Evolutionary conservation across 768 basidiomycete species (phyloP).

Genomic region (Suillus placidus): DNA sequence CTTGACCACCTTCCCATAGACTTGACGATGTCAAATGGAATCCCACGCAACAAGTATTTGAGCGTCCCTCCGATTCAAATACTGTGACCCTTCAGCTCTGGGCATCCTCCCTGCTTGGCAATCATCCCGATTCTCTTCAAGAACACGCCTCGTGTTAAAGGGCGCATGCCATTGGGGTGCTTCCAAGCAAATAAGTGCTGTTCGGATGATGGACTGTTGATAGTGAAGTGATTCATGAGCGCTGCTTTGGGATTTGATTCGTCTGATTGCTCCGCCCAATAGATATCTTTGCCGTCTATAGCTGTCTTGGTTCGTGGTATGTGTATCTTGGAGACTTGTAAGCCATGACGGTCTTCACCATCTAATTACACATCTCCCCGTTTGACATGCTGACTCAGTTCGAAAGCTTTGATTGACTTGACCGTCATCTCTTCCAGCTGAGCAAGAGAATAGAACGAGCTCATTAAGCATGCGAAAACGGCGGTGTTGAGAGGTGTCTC

Average conservation of each 20-base stretch:
- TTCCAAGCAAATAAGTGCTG: slow-evolving; percentile 36
- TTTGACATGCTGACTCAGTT: neutral
- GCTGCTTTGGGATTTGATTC: slow-evolving; percentile 27
- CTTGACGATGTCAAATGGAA: slow-evolving; percentile 36
- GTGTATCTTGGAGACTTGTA: slow-evolving; percentile 26
- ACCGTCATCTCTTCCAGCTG: slow-evolving; percentile 38
- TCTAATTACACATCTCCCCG: neutral
- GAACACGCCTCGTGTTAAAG: slow-evolving; percentile 32
- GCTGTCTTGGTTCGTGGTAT: slow-evolving; percentile 35
- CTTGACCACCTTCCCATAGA: slow-evolving; percentile 40
- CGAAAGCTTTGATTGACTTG: neutral
- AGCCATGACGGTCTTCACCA: neutral
- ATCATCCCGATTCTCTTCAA: slow-evolving; percentile 20
- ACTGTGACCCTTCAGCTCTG: slow-evolving; percentile 25
- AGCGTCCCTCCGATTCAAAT: slow-evolving; percentile 35
- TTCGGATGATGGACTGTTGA: slow-evolving; percentile 30
- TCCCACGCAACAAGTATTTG: slow-evolving; percentile 30
- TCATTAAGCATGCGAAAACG: slow-evolving; percentile 32
- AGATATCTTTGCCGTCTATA: slow-evolving; percentile 35
- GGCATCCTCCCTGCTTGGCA: slow-evolving; percentile 4
- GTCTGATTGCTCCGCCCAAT: slow-evolving; percentile 34
- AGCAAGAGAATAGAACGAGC: slow-evolving; percentile 37
- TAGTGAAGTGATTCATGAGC: slow-evolving; percentile 28
- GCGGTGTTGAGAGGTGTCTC: neutral
- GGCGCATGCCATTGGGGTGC: slow-evolving; percentile 8